These are phyloP conservation scores for Debaryomyces tyrocola DNA, from an alignment of 805 yeast species.

Conservation along the genomic window DNA sequence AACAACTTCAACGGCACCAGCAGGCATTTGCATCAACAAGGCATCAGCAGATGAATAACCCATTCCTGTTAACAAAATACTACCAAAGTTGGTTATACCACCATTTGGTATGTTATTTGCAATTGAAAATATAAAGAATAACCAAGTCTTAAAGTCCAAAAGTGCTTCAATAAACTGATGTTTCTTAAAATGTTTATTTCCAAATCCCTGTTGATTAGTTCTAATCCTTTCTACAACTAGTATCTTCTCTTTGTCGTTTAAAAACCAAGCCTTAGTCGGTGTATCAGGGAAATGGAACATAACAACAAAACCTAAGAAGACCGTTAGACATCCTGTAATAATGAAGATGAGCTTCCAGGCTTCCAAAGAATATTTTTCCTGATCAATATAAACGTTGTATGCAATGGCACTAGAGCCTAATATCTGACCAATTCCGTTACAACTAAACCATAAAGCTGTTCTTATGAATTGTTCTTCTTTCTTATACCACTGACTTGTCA, in stretches of 20 bases:
- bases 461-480: constrained; percentile 35
- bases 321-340: constrained; percentile 40
- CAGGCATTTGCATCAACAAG: constrained; percentile 35
- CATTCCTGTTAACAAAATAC: constrained; percentile 26
- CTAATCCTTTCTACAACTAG: constrained; percentile 33
- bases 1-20: constrained; percentile 36
- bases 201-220: constrained; percentile 43
- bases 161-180: constrained; percentile 38
- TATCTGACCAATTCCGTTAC: constrained; percentile 35
- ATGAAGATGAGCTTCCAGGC: constrained; percentile 46
- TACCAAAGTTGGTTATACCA: constrained; percentile 35
- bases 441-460: constrained; percentile 37
- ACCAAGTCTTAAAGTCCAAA: constrained; percentile 36
- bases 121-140: constrained; percentile 26
- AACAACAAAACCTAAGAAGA: constrained; percentile 28
- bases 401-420: constrained; percentile 38
- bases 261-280: constrained; percentile 39
- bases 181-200: constrained; percentile 35
- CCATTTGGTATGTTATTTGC: constrained; percentile 35
- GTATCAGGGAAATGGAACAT: constrained; percentile 30
- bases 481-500: constrained; percentile 35
- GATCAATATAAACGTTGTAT: constrained; percentile 12
- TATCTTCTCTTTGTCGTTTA: constrained; percentile 37
- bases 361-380: constrained; percentile 11
- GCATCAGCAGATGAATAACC: constrained; percentile 18